Percentiles rank a stretch among this genome's conserved stretches.
Evolutionary conservation across 805 yeast genomes (phyloP).

Genomic region (Wickerhamiella sorbophila): DNA sequence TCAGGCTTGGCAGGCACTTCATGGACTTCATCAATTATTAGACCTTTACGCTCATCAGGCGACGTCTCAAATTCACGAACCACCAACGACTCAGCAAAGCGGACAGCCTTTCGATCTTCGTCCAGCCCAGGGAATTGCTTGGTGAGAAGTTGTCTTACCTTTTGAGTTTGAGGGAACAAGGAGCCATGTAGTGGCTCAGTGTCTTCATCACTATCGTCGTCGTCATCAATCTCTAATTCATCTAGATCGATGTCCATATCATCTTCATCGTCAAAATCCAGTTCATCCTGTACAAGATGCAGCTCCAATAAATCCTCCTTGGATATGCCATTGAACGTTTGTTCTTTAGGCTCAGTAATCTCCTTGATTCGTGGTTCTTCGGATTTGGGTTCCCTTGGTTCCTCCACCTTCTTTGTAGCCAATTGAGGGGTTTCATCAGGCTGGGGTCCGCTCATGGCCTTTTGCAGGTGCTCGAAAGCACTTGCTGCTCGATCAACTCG

Average conservation of each 20-base stretch:
- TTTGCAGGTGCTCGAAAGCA: constrained; percentile 3
- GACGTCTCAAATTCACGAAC: constrained; percentile 18
- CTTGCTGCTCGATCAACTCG: constrained; percentile 27
- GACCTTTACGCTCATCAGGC: constrained; percentile 14
- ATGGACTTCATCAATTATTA: background rate
- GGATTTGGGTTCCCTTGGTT: background rate
- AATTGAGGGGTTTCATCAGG: background rate
- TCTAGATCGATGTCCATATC: constrained; percentile 25
- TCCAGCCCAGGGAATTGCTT: constrained; percentile 3
- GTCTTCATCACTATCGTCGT: constrained; percentile 27
- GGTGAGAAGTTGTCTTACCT: constrained; percentile 11
- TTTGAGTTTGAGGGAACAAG: constrained; percentile 21
- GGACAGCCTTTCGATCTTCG: constrained; percentile 10
- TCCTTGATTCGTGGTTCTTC: background rate
- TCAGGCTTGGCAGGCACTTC: background rate
- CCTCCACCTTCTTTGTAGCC: background rate
- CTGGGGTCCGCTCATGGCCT: background rate
- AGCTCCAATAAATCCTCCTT: constrained; percentile 20
- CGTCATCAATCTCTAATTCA: constrained; percentile 33
- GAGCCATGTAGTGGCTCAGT: constrained; percentile 25
- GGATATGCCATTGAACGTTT: constrained; percentile 6
- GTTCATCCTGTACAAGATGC: constrained; percentile 14
- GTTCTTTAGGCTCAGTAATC: background rate
- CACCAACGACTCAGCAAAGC: constrained; percentile 16
- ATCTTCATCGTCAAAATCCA: constrained; percentile 45